Conservation (phyloP, 345 rosid species). For the Ailanthus altissimus region DNA sequence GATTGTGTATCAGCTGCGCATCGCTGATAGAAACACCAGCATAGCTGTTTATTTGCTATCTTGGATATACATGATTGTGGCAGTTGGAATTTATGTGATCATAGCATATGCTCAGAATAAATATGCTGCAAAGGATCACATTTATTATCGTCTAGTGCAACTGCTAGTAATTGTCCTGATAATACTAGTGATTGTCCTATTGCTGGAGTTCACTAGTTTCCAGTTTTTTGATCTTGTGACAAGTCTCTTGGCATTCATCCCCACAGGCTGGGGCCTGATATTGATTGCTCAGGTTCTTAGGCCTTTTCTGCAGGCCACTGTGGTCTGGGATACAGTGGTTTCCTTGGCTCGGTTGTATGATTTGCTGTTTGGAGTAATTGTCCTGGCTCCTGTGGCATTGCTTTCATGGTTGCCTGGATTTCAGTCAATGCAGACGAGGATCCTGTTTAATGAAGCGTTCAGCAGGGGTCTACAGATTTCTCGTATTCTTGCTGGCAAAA, state of each 20-base stretch:
- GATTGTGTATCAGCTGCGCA: slow-evolving; percentile 68
- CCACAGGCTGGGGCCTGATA: slow-evolving; percentile 90
- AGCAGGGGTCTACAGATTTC: slow-evolving; percentile 93
- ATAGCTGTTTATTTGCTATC: slow-evolving; percentile 64
- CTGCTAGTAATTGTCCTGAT: slow-evolving; percentile 46
- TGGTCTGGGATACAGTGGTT: slow-evolving; percentile 74
- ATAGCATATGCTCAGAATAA: slow-evolving; percentile 68
- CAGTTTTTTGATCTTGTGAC: slow-evolving; percentile 59
- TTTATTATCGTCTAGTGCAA: slow-evolving; percentile 74
- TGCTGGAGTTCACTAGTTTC: slow-evolving; percentile 54
- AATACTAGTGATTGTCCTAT: slow-evolving; percentile 47
- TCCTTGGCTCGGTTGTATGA: slow-evolving; percentile 84
- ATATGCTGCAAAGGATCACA: slow-evolving; percentile 68
- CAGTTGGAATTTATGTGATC: slow-evolving; percentile 52
- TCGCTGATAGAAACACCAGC: slow-evolving; percentile 38
- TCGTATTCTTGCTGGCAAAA: slow-evolving; percentile 71
- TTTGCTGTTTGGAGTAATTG: slow-evolving; percentile 69
- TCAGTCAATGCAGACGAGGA: slow-evolving; percentile 86
- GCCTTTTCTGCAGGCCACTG: slow-evolving; percentile 42
- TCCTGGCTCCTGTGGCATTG: slow-evolving; percentile 76
- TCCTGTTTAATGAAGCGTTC: slow-evolving; percentile 84
- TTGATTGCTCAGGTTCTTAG: slow-evolving; percentile 67
- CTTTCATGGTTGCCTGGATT: slow-evolving; percentile 92
- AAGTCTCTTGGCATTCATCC: slow-evolving; percentile 78
- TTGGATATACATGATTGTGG: slow-evolving; percentile 66